Evolutionary conservation across 192 early-diverging fungal genomes (phyloP).

Genomic region (Kickxella alabastrina): DNA sequence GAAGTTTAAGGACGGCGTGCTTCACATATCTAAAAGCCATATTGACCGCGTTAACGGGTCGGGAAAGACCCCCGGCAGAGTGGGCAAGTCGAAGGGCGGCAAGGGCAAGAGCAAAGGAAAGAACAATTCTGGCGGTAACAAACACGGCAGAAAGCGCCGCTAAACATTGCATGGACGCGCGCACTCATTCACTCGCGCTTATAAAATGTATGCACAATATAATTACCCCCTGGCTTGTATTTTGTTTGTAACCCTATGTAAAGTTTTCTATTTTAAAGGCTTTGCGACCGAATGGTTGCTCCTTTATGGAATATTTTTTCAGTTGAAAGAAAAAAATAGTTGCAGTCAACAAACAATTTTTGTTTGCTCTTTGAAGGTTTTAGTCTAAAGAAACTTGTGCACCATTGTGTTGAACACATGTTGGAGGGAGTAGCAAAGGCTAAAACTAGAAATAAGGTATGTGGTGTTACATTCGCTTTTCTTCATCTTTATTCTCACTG

Average conservation of each 20-base stretch:
- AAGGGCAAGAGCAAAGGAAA: no score
- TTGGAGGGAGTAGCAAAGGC: no score
- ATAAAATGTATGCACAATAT: no score
- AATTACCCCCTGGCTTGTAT: no score
- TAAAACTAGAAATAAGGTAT: background rate
- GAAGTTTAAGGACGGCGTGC: slow-evolving; percentile 33
- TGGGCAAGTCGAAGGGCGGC: slow-evolving; percentile 14
- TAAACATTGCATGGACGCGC: no score
- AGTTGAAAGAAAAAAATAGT: no score
- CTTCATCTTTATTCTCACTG: background rate
- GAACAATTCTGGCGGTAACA: slow-evolving; percentile 4
- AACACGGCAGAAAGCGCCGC: background rate
- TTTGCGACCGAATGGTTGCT: background rate
- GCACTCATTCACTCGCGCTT: no score
- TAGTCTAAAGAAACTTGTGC: background rate
- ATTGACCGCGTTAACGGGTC: slow-evolving; percentile 35
- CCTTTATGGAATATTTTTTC: background rate
- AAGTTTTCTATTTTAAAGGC: no score
- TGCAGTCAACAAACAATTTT: background rate
- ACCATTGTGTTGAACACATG: no score
- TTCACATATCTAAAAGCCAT: slow-evolving; percentile 36
- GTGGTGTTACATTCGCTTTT: background rate
- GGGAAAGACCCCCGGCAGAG: background rate
- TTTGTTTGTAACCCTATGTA: no score
- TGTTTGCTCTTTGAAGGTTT: background rate